Evolutionary conservation across 352 stramenopile species (phyloP), one percentile per base, ranked within the genome.

Genomic region (Pythium periplocum): DNA sequence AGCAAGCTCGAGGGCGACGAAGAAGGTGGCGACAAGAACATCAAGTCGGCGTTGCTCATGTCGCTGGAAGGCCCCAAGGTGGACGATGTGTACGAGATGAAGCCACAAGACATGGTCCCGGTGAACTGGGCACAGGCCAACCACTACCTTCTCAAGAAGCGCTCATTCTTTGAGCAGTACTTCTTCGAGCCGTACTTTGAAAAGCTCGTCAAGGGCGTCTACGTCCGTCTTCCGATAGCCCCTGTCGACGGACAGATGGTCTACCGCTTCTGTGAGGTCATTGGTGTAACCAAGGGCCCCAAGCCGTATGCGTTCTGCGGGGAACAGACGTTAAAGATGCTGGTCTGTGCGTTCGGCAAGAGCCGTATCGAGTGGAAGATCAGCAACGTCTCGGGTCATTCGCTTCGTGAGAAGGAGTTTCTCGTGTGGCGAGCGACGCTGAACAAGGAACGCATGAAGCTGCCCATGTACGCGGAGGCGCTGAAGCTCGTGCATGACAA

Each of bases 181-280:
- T 94, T 85, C 47, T 94, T 91, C 54, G 83, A 94, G 69, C 83
- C 83, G 6, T 94, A 73, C 57, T 94, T 94, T 48, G 64, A 86
- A 41, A 81, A 86, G 59, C 61, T 94, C 7, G 79, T 94, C 32
- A 74, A 75, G 36, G 83, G 83, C 12, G 64, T 87, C 40, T 92
- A 89, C 53, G 79, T 90, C 26, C 75, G 75, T 31, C 64, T 92
- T 9, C 79, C 79, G 31, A 86, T 94, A 33, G 71, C 72, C 33
- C 68, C 81, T 30, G 72, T 85, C 30, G 77, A 93, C 39, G 81
- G 80, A 31, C 77, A 86, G 49, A 90, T 83, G 74, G 69, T 94
- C 2, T 94, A 94, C 52, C 81, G 83, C 37, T 94, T 94, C 59
- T 92, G 81, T 45, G 76, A 92, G 53, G 73, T 94, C 10, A 62